Percentiles rank a stretch among this genome's conserved stretches.
phyloP scores from a whole-genome alignment of 768 basidiomycete species.

The Albatrellus ellisii region DNA sequence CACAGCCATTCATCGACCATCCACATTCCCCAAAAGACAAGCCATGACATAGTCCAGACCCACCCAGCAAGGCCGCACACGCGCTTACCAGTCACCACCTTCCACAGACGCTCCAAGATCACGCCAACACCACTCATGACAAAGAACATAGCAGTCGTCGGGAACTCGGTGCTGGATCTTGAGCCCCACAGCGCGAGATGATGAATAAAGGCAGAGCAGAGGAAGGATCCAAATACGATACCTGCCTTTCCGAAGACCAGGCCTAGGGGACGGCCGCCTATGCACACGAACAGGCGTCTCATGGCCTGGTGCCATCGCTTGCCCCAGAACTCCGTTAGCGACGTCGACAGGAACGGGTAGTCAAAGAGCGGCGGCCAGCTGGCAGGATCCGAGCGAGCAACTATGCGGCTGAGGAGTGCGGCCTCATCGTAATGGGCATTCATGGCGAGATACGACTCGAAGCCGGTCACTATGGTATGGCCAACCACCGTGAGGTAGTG shows the following conservation, averaged over 20 bases:
- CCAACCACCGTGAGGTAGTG: conserved; percentile 18
- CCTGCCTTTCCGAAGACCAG: conserved; percentile 5
- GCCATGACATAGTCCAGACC: conserved; percentile 9
- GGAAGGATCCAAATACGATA: conserved; percentile 10
- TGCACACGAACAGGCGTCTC: conserved; percentile 37
- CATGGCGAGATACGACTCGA: conserved; percentile 10
- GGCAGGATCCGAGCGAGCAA: conserved; percentile 15
- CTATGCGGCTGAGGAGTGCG: conserved; percentile 5
- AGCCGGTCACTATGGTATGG: conserved; percentile 13
- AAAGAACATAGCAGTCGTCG: conserved; percentile 11
- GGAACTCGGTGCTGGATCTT: conserved; percentile 3
- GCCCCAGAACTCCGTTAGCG: conserved; percentile 51
- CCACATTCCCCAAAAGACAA: too few species aligned
- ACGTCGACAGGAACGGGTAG: conserved; percentile 41
- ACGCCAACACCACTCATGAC: conserved; percentile 10
- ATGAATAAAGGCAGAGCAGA: conserved; percentile 13
- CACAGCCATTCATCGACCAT: too few species aligned
- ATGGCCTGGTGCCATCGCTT: conserved; percentile 59
- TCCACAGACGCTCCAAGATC: conserved; percentile 7
- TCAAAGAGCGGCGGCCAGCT: conserved; percentile 57
- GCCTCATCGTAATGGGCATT: conserved; percentile 7
- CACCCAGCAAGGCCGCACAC: conserved; percentile 9
- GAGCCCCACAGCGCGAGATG: conserved; percentile 10
- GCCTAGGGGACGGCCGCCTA: conserved; percentile 31
- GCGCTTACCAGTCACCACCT: conserved; percentile 4